phyloP scores from a whole-genome alignment of 2,329 filamentous ascomycete species.

The Tolypocladium paradoxum region DNA sequence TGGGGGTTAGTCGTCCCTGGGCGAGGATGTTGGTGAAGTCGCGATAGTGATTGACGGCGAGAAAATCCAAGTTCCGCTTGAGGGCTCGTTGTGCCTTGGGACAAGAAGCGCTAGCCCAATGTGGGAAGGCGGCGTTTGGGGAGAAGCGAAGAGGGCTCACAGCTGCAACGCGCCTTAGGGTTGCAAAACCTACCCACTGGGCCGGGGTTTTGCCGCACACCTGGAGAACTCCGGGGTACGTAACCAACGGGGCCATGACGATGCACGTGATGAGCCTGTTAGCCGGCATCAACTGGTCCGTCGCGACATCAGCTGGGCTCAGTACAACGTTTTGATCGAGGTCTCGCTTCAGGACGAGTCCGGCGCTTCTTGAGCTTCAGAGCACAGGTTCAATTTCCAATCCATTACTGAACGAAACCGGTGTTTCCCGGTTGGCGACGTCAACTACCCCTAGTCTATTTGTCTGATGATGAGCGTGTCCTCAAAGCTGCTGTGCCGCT shows the following conservation, averaged over 20 bases:
- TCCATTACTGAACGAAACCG: neutral
- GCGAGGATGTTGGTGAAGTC: constrained; percentile 24
- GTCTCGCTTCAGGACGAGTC: no score
- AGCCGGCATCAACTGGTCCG: no score
- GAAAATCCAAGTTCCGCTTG: constrained; percentile 29
- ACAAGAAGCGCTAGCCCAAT: constrained; percentile 20
- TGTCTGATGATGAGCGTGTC: neutral
- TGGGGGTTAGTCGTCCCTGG: constrained; percentile 31
- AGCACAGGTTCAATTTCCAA: neutral
- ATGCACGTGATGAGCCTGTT: neutral
- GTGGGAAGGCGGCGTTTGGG: constrained; percentile 16
- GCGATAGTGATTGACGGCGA: constrained; percentile 27
- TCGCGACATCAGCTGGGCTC: no score
- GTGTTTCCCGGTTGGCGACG: neutral
- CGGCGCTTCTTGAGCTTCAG: neutral
- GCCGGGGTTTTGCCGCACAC: constrained; percentile 20
- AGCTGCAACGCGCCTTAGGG: constrained; percentile 24
- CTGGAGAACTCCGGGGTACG: neutral
- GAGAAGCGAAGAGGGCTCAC: constrained; percentile 25
- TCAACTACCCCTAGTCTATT: neutral
- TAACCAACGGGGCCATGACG: no score
- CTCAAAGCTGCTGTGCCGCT: neutral
- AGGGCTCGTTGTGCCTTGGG: constrained; percentile 29
- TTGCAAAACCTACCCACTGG: constrained; percentile 25
- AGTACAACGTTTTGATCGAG: no score